Base-by-base conservation (phyloP, 225 moss, liverwort and hornwort species). In the Thuidium tamariscinum region DNA sequence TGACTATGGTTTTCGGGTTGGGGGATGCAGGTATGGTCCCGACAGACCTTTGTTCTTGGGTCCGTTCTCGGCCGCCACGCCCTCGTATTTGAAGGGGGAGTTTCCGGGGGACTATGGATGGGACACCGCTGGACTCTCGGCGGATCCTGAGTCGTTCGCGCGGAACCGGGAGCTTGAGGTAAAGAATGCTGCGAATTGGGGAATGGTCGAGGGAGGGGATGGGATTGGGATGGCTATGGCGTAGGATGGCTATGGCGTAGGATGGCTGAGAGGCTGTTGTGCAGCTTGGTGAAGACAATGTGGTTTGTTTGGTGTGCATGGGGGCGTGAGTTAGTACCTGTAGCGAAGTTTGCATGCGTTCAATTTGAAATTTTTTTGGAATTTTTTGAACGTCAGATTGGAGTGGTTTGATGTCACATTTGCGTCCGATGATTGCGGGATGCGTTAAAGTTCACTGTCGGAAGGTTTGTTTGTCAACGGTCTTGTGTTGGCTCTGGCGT, bases 41-140 rank as follows among this genome's bases (percentile, higher is more conserved):
- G 93, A 93, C 83, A 90, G 91, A 85, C 91, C 91, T 37, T 16
- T 3, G 63, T 93, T 83, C 55, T 81, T 93, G 90, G 93, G 93
- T 3, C 93, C 93, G 16, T 93, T 93, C 90, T 93, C 93, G 34
- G 90, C 16, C 8, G 83, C 84, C 36, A 90, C 93, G 52, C 93
- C 93, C 10, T 75, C 87, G 36, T 93, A 93, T 70, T 87, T 93
- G 85, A 92, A 93, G 88, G 93, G 93, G 22, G 93, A 93, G 91
- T 93, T 89, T 75, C 93, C 93, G 0, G 91, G 93, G 44, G 93
- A 93, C 49, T 93, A 93, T 34, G 93, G 93, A 27, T 93, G 93
- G 93, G 93, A 93, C 83, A 93, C 93, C 34, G 93, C 93, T 51
- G 93, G 93, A 80, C 87, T 93, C 41, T 93, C 91, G 27, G 93